A percentile compares a stretch with the other conserved stretches of the same genome.
These are phyloP conservation scores for Theobroma grandiflorum DNA, from an alignment of 441 rosid species.

Conservation along the genomic window DNA sequence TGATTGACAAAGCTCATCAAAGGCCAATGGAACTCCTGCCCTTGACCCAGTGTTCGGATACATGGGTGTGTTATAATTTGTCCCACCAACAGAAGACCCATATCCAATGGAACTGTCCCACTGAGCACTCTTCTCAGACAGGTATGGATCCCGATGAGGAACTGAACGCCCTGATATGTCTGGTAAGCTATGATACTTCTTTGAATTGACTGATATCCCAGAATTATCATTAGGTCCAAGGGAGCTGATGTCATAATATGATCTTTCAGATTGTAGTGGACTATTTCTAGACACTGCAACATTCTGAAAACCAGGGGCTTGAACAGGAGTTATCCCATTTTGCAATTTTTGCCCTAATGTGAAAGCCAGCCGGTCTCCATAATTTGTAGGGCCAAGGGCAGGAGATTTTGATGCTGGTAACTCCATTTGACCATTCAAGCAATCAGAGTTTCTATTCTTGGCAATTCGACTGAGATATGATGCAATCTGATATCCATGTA, in stretches of 20 bases:
- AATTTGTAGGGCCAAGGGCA: constrained; percentile 54
- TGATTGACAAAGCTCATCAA: constrained; percentile 56
- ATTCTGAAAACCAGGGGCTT: constrained; percentile 67
- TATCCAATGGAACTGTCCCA: constrained; percentile 63
- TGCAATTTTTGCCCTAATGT: constrained; percentile 68
- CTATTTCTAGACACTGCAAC: constrained; percentile 61
- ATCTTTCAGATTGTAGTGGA: constrained; percentile 58
- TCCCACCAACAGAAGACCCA: constrained; percentile 58
- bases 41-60: constrained; percentile 59
- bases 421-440: constrained; percentile 65
- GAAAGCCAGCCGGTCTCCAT: constrained; percentile 56
- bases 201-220: constrained; percentile 53
- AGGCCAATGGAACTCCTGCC: constrained; percentile 52
- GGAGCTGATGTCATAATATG: constrained; percentile 50
- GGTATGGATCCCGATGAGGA: constrained; percentile 59
- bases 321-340: constrained; percentile 64
- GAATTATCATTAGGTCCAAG: constrained; percentile 54
- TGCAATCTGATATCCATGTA: constrained; percentile 80
- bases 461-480: constrained; percentile 63
- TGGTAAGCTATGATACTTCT: constrained; percentile 88
- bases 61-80: constrained; percentile 51
- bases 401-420: constrained; percentile 54
- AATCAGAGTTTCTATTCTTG: constrained; percentile 57
- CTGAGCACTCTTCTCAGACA: constrained; percentile 54
- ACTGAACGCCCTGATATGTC: constrained; percentile 77